Evolutionary conservation across 352 stramenopile species (phyloP), one percentile per base, ranked within the genome.

Genomic region (Globisporangium apiculatum): DNA sequence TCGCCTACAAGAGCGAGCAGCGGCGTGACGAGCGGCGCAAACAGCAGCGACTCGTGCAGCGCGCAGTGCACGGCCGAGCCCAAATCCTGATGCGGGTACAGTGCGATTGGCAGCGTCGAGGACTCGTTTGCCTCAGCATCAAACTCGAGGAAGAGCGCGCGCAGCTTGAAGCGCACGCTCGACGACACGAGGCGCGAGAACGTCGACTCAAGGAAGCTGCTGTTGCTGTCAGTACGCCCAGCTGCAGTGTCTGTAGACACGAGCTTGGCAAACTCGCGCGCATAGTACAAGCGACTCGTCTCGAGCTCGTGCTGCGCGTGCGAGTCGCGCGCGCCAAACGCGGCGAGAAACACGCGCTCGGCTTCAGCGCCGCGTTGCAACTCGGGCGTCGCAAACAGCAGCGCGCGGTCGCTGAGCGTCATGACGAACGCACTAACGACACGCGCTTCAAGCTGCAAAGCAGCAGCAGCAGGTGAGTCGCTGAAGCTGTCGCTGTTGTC

Each of bases 31-130:
- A 89, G 49, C 7, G 61, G 50, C 15, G 56, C 53, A 59, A 75
- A 89, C 49, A 77, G 15, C 24, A 81, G 57, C 37, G 75, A 71
- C 48, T 90, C 76, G 17, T 80, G 68, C 12, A 91, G 48, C 37
- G 77, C 79, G 36, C 74, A 75, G 59, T 91, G 79, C 51, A 92
- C 71, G 1, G 82, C 79, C n/a, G 82, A 78, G n/a, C 79, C 82
- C 57, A 89, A 76, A 55, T 92, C 77, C 66, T 90, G 82, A 48
- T 92, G 82, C 5, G 77, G 64, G 47, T 90, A 90, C 35, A 53
- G 67, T 0, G 72, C 75, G 46, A 83, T 82, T 7, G 45, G 45
- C n/a, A 15, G 56, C 14, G 40, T 43, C 24, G 24, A 31, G 24
- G 24, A 31, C 40, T 43, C 11, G 40, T 56, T 53, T 4, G 60